Base-by-base conservation (phyloP, 306 rosid genomes). In the Trifolium repens region DNA sequence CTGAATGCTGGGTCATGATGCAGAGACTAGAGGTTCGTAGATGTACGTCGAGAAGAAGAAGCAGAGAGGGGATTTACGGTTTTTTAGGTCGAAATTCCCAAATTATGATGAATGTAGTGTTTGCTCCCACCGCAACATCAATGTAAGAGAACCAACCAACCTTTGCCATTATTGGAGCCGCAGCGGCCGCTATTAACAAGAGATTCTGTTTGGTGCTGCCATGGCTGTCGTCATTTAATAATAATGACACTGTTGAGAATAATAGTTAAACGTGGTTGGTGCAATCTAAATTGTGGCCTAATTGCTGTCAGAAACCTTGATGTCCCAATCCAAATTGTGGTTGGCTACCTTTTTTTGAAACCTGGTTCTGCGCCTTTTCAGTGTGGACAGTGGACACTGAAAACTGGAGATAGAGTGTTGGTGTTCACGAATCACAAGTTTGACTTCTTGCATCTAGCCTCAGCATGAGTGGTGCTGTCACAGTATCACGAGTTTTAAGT, bases 321-420 rank as follows among this genome's bases (percentile, higher is more conserved):
- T 24, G 63, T 26, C 63, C 63, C 37, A 58, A 11, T 58, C 16
- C 37, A 24, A 58, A 7, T 58, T 7, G 10, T 58, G 63, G 34
- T 58, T 26, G 15, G 4, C 15, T 58, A 24, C 63, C 63, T 24
- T 58, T 58, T 57, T 24, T 27, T 58, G 37, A 58, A 57, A 58
- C 37, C 63, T 58, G 37, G 49, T 37, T 37, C 69, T 17, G 71
- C 71, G 40, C 14, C n/a, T 39, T 64, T 64, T 17, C 34, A 19
- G 5, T 65, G 9, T 2, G 9, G 5, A 40, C 43, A 67, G 9
- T 2, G 9, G 5, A 40, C 43, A 67, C 15, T 26, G 22, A 26
- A 8, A 53, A 44, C 49, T 11, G 49, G 49, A 44, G 15, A 11
- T 9, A 12, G 13, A 3, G 13, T 54, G 11, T 54, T 54, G 27